phyloP scores from a whole-genome alignment of 1,284 basidiomycete genomes.

The Boletellus deceptivus region DNA sequence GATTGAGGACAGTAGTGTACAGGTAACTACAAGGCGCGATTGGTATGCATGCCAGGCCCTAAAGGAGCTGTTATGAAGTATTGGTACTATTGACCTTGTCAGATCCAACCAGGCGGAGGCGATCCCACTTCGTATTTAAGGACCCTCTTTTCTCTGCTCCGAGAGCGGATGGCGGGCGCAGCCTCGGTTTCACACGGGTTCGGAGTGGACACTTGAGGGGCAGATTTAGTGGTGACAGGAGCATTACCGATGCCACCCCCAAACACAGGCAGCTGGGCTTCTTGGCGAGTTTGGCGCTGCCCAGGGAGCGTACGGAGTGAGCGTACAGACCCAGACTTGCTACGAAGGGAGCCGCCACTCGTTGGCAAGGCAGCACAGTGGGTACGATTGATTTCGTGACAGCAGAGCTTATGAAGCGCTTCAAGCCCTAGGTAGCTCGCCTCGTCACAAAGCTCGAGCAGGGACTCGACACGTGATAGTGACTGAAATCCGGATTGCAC shows the following conservation, averaged over 20 bases:
- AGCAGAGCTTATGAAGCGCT: conserved; percentile 59
- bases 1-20: neutral
- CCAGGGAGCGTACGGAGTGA: conserved; percentile 50
- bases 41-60: neutral
- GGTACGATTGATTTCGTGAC: conserved; percentile 57
- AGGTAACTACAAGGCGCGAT: neutral
- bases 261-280: conserved; percentile 9
- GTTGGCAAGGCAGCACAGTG: conserved; percentile 26
- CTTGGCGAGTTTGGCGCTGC: conserved; percentile 21
- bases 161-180: conserved; percentile 24
- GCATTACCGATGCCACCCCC: neutral
- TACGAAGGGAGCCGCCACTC: neutral
- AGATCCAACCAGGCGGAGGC: conserved; percentile 51
- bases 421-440: conserved; percentile 66
- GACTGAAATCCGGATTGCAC: conserved; percentile 50
- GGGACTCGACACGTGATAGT: conserved; percentile 52
- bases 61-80: neutral
- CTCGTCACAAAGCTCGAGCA: conserved; percentile 74
- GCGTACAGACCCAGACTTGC: conserved; percentile 46
- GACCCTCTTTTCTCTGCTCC: conserved; percentile 21
- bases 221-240: neutral
- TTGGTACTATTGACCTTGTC: conserved; percentile 3
- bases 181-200: conserved; percentile 26
- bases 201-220: conserved; percentile 5
- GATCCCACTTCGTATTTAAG: conserved; percentile 25